Evolutionary conservation across 1,284 basidiomycete species (phyloP), one percentile per base, ranked within the genome.

Genomic region (Leucoagaricus sp.): DNA sequence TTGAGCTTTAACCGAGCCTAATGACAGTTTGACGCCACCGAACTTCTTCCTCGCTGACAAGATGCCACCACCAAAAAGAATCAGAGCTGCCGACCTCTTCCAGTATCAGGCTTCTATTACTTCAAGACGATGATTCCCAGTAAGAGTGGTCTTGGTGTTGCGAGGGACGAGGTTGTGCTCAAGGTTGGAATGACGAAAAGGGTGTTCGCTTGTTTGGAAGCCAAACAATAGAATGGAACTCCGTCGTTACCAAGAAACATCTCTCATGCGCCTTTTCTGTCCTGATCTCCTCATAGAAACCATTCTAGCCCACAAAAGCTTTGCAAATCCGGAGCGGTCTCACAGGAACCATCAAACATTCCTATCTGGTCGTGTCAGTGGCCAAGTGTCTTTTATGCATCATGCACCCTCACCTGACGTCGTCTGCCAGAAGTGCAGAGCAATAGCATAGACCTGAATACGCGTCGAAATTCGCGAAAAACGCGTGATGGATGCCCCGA

Each of bases 401-500:
- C 34, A 13, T n/a, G n/a, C 13, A 25, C 19, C 15, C 17, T 38
- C 23, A 7, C 40, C 48, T 49, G 48, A 49, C 48, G 21, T 9
- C 13, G 15, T 9, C 10, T 17, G 19, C 2, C 25, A 6, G 23
- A 28, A 26, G 17, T n/a, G 10, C 19, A 12, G 17, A 0, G 21
- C 46, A 21, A n/a, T n/a, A 21, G 12, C 3, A 8, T 13, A 17
- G 19, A 19, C 10, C 15, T 12, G 7, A 9, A 31, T 8, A 52
- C 50, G 21, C 50, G 50, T 33, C 19, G 23, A 26, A 4, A 19
- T 3, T 10, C 38, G 21, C n/a, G 31, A 53, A 55, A 38, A 48
- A 55, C 53, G 53, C 53, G 44, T 48, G 17, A 58, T 56, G 55
- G 31, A 31, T 26, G 4, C 50, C 12, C 13, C 57, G 17, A 25